phyloP scores from a whole-genome alignment of 495 filamentous ascomycete species.

The Monascus purpureus region DNA sequence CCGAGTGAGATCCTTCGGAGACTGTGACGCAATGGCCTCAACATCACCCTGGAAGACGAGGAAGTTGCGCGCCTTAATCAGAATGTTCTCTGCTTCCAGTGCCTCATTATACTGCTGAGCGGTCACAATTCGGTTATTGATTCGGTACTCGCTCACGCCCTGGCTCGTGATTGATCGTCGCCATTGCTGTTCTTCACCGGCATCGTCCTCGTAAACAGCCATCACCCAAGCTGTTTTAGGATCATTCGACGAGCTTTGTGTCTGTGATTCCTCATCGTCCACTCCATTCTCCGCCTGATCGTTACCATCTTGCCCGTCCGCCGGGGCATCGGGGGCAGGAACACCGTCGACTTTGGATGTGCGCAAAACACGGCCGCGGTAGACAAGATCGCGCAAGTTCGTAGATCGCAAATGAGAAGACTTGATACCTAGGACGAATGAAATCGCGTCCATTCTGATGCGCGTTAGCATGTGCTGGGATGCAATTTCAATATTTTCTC shows the following conservation, averaged over 20 bases:
- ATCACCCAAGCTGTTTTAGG: slow-evolving; percentile 95
- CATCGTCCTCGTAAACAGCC: slow-evolving; percentile 97
- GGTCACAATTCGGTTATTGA: slow-evolving; percentile 81
- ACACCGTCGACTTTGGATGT: slow-evolving; percentile 83
- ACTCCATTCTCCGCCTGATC: slow-evolving; percentile 25
- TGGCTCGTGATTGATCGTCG: slow-evolving; percentile 82
- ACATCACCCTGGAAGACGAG: slow-evolving; percentile 98
- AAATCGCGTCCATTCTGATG: slow-evolving; percentile 94
- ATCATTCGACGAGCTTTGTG: slow-evolving; percentile 47
- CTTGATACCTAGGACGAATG: slow-evolving; percentile 96
- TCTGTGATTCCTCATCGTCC: slow-evolving; percentile 31
- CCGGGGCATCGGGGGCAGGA: slow-evolving; percentile 59
- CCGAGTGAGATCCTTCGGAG: slow-evolving; percentile 82
- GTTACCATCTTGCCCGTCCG: slow-evolving; percentile 36
- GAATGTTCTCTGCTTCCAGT: slow-evolving; percentile 84
- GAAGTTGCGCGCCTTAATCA: slow-evolving; percentile 97
- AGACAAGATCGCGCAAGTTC: slow-evolving; percentile 90
- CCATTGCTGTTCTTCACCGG: slow-evolving; percentile 89
- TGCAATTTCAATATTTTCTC: not conserved
- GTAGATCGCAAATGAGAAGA: slow-evolving; percentile 90
- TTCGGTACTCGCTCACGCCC: slow-evolving; percentile 88
- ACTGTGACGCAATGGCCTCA: slow-evolving; percentile 92
- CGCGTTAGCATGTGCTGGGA: slow-evolving; percentile 12
- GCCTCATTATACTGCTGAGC: slow-evolving; percentile 89
- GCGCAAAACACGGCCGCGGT: slow-evolving; percentile 85